These are phyloP conservation scores for Psilocybe cubensis DNA, from an alignment of 768 basidiomycete species.

Conservation along the genomic window DNA sequence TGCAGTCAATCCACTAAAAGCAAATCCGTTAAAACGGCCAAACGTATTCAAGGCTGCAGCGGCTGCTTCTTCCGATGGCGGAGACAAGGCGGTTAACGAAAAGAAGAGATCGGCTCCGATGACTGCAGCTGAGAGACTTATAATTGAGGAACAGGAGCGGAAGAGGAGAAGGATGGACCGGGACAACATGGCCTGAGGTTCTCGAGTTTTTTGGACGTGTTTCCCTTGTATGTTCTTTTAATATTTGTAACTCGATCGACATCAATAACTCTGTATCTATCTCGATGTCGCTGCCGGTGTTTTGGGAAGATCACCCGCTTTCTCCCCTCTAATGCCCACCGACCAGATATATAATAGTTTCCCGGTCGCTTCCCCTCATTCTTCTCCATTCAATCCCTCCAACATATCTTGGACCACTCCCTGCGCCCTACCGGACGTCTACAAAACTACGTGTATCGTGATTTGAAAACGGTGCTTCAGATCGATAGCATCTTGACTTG, in stretches of 20 bases:
- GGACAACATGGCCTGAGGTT: slow-evolving; percentile 33
- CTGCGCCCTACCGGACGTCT: slow-evolving; percentile 34
- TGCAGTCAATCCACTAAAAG: slow-evolving; percentile 62
- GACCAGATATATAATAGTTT: slow-evolving; percentile 14
- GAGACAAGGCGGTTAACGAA: slow-evolving; percentile 43
- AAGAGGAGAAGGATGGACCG: slow-evolving; percentile 80
- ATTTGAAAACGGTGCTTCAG: slow-evolving; percentile 35
- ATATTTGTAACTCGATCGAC: slow-evolving; percentile 21
- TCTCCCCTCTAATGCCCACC: slow-evolving; percentile 11
- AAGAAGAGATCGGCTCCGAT: slow-evolving; percentile 70
- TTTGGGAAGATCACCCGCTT: slow-evolving; percentile 17
- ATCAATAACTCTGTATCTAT: slow-evolving; percentile 17
- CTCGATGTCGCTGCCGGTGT: slow-evolving; percentile 10
- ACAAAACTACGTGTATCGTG: slow-evolving; percentile 33
- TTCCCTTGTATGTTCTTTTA: slow-evolving; percentile 21
- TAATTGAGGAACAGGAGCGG: slow-evolving; percentile 89
- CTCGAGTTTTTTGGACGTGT: not conserved
- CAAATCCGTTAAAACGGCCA: slow-evolving; percentile 71
- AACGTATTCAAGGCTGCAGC: slow-evolving; percentile 71
- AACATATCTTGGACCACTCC: slow-evolving; percentile 32
- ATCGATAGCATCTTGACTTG: slow-evolving; percentile 31
- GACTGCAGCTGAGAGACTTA: slow-evolving; percentile 85
- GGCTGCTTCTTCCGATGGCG: slow-evolving; percentile 33
- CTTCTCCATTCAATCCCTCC: slow-evolving; percentile 30
- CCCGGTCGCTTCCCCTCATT: slow-evolving; percentile 4